Percentiles rank a stretch among this genome's conserved stretches.
Evolutionary conservation across 2,329 filamentous ascomycete species (phyloP).

Genomic region (Chalara sp.): DNA sequence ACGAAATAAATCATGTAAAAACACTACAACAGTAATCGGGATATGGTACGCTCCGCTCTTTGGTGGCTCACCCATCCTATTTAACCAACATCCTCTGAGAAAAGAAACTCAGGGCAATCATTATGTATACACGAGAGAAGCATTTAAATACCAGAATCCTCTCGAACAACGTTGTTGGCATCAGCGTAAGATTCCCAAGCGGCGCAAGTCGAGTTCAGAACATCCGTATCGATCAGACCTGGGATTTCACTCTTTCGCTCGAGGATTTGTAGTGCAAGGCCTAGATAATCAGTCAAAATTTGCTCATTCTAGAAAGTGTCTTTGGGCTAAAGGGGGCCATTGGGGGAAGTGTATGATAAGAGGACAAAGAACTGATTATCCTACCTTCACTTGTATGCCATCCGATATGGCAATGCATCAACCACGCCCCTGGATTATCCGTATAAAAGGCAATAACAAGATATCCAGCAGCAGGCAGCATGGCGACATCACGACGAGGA

Average conservation of each 20-base stretch:
- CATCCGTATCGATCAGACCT: constrained; percentile 13
- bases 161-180: constrained; percentile 4
- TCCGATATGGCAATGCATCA: constrained; percentile 14
- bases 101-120: too few relatives aligned
- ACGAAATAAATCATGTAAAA: too few relatives aligned
- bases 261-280: constrained; percentile 42
- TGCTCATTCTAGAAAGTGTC: too few relatives aligned
- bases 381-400: constrained; percentile 47
- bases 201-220: constrained; percentile 22
- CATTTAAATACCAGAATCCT: constrained; percentile 16
- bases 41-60: too few relatives aligned
- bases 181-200: constrained; percentile 22
- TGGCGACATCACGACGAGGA: constrained; percentile 43
- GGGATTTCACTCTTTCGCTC: constrained; percentile 21
- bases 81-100: too few relatives aligned
- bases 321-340: too few relatives aligned
- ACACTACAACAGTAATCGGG: too few relatives aligned
- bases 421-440: constrained; percentile 24
- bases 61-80: too few relatives aligned
- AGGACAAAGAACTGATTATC: too few relatives aligned
- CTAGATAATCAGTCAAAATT: too few relatives aligned
- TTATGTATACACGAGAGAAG: too few relatives aligned
- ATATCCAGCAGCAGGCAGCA: constrained; percentile 29
- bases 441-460: constrained; percentile 21
- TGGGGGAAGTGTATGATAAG: too few relatives aligned